Conservation (phyloP, 306 rosid species). For the Astragalus membranaceus region DNA sequence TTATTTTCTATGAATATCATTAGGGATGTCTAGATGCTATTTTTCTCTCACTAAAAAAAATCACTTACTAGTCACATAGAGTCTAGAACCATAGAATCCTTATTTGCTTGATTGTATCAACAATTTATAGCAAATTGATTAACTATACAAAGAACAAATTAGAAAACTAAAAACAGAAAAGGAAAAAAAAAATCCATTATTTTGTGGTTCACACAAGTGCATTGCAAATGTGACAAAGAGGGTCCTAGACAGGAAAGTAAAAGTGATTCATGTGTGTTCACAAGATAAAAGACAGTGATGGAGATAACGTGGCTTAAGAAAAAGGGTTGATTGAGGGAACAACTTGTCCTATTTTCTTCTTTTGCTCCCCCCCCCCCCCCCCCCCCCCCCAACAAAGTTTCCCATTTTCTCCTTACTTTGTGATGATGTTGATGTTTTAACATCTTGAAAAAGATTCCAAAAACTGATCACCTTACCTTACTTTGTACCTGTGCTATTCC, state of each 20-base stretch:
- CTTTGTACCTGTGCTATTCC: conserved; percentile 33
- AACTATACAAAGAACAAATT: background rate
- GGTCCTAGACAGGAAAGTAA: conserved; percentile 36
- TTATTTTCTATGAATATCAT: conserved; percentile 15
- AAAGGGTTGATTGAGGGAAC: conserved; percentile 48
- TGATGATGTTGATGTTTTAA: conserved; percentile 47
- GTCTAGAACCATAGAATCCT: background rate
- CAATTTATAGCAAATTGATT: background rate
- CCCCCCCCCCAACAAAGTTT: background rate
- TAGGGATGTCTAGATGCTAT: conserved; percentile 16
- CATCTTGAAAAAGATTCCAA: conserved; percentile 44
- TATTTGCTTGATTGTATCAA: background rate
- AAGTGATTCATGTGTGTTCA: conserved; percentile 41
- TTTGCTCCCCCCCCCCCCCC: conserved; percentile 26
- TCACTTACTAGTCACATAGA: background rate
- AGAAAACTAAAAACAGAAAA: background rate
- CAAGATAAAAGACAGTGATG: conserved; percentile 42
- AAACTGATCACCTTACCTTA: conserved; percentile 16
- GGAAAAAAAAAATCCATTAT: background rate
- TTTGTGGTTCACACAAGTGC: background rate
- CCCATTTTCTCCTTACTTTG: conserved; percentile 27
- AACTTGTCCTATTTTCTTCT: conserved; percentile 43
- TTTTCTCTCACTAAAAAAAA: background rate
- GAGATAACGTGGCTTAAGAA: conserved; percentile 29
- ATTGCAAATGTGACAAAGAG: conserved; percentile 21